Evolutionary conservation across 1,284 basidiomycete species (phyloP).

Genomic region (Xerocomus tenax): DNA sequence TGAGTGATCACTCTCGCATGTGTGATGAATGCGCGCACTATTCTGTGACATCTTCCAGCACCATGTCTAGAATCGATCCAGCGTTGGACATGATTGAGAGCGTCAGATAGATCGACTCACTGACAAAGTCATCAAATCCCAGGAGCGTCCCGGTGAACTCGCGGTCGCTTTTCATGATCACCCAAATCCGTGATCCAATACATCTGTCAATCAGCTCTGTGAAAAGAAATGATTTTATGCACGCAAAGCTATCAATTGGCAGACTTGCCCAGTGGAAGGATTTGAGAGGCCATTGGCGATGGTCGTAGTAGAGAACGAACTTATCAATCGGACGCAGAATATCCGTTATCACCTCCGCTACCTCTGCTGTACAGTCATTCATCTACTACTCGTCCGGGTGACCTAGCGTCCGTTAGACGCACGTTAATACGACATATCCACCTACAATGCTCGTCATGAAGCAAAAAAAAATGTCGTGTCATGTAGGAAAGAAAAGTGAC

Average conservation of each 20-base stretch:
- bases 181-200: constrained; percentile 91
- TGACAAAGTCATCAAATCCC: constrained; percentile 98
- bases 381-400: constrained; percentile 13
- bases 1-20: constrained; percentile 11
- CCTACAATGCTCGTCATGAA: constrained; percentile 22
- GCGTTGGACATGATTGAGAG: background rate
- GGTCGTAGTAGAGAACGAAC: constrained; percentile 8
- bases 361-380: constrained; percentile 13
- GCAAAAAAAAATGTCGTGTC: constrained; percentile 13
- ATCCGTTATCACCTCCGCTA: constrained; percentile 16
- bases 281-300: constrained; percentile 52
- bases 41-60: constrained; percentile 93
- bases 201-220: constrained; percentile 89
- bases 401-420: constrained; percentile 33
- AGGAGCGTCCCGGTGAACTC: constrained; percentile 94
- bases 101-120: constrained; percentile 52
- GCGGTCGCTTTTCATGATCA: constrained; percentile 92
- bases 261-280: constrained; percentile 45
- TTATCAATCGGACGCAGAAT: background rate
- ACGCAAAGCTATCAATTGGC: background rate
- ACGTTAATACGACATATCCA: constrained; percentile 14
- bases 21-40: constrained; percentile 50
- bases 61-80: constrained; percentile 69
- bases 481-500: constrained; percentile 9
- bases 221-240: background rate